These are phyloP conservation scores for Chenopodium quinoa DNA, from an alignment of 148 eudicot genomes.

Conservation along the genomic window DNA sequence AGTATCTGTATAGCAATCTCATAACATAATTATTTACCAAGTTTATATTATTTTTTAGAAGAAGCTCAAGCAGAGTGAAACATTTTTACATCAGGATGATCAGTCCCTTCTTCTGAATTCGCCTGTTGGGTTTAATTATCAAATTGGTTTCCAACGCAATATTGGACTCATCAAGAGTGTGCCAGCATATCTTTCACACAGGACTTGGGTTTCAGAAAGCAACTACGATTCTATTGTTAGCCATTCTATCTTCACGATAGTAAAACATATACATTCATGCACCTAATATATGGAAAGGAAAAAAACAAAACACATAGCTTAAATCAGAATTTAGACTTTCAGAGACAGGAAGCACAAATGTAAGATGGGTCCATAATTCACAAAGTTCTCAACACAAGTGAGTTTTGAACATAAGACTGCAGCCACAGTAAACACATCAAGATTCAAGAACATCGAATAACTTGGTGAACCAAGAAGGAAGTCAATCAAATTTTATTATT, in stretches of 20 bases:
- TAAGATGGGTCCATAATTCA: not conserved
- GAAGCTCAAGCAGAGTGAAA: not conserved
- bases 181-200: not conserved
- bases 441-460: not conserved
- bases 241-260: not conserved
- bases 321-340: not conserved
- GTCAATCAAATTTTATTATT: not conserved
- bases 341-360: not conserved
- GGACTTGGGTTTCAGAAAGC: not conserved
- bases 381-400: not conserved
- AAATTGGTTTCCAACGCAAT: too few species aligned
- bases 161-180: too few species aligned
- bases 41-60: too few species aligned
- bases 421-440: constrained; percentile 6
- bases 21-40: not conserved
- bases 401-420: not conserved
- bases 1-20: not conserved
- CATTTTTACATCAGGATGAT: not conserved
- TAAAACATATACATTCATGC: not conserved
- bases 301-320: not conserved
- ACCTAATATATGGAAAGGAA: not conserved
- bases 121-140: too few species aligned
- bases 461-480: not conserved
- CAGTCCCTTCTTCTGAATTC: not conserved
- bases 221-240: not conserved